These are phyloP conservation scores for Populus simonii DNA, from an alignment of 345 rosid genomes.

Conservation along the genomic window DNA sequence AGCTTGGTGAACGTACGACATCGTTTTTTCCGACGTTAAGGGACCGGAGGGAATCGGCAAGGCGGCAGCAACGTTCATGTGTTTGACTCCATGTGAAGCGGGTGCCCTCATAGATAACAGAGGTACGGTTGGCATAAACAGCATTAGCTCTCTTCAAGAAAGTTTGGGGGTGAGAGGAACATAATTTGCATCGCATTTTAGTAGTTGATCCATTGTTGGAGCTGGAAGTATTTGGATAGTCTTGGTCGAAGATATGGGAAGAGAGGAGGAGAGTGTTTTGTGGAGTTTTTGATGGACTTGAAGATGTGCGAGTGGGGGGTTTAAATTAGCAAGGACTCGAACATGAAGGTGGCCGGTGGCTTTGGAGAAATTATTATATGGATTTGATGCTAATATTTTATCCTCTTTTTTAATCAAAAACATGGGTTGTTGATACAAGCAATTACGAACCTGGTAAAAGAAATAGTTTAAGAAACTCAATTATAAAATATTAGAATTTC, in stretches of 20 bases:
- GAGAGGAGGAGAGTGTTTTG: neutral
- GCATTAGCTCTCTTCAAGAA: constrained; percentile 59
- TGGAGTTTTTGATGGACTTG: neutral
- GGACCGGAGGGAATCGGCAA: constrained; percentile 52
- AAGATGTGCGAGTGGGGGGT: neutral
- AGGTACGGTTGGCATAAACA: constrained; percentile 47
- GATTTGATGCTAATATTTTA: too few species aligned
- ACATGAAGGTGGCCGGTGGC: too few species aligned
- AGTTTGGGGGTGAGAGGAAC: constrained; percentile 56
- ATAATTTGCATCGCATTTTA: constrained; percentile 57
- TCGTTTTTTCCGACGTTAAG: constrained; percentile 46
- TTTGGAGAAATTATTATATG: too few species aligned
- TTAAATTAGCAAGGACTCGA: neutral
- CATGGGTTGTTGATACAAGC: too few species aligned
- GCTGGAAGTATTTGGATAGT: neutral
- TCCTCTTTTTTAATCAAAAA: too few species aligned
- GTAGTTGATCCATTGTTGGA: constrained; percentile 43
- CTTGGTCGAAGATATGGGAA: neutral
- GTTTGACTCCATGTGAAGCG: constrained; percentile 74
- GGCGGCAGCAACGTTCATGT: too few species aligned
- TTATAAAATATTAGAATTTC: too few species aligned
- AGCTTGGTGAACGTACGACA: constrained; percentile 39
- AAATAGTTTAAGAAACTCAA: too few species aligned
- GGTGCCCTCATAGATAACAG: constrained; percentile 47
- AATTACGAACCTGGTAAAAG: too few species aligned